These are phyloP conservation scores for Colletotrichum phormii DNA, from an alignment of 2,329 filamentous ascomycete species.

Conservation along the genomic window DNA sequence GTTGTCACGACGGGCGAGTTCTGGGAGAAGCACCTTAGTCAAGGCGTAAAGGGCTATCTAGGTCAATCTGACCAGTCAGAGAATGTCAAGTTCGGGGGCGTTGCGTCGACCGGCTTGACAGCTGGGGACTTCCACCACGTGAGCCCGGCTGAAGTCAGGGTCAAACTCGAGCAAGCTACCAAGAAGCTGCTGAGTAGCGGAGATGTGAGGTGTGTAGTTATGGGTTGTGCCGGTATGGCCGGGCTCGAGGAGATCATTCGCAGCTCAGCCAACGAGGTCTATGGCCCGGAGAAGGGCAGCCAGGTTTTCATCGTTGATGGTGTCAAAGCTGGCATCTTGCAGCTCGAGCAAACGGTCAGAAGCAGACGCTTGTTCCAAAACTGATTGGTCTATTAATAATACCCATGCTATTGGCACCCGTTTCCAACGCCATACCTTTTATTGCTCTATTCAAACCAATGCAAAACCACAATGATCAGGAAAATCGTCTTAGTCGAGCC, in stretches of 20 bases:
- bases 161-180: constrained; percentile 77
- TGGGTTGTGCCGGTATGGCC: constrained; percentile 93
- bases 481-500: constrained; percentile 55
- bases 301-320: constrained; percentile 81
- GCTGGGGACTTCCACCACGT: constrained; percentile 84
- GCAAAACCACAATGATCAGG: not conserved
- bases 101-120: constrained; percentile 83
- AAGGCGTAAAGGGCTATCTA: constrained; percentile 74
- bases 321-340: constrained; percentile 75
- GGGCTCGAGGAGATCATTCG: constrained; percentile 84
- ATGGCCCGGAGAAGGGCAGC: constrained; percentile 68
- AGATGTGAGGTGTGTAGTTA: constrained; percentile 75
- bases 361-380: constrained; percentile 52
- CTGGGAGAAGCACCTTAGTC: constrained; percentile 80
- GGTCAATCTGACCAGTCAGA: constrained; percentile 55
- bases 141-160: constrained; percentile 70
- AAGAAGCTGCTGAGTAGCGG: constrained; percentile 69
- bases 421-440: constrained; percentile 5
- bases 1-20: constrained; percentile 89
- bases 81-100: constrained; percentile 76
- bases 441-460: not conserved
- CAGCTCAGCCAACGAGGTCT: constrained; percentile 72
- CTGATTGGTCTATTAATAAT: constrained; percentile 11
- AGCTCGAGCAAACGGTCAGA: constrained; percentile 67
- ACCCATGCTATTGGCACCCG: not conserved